Evolutionary conservation across 2,329 filamentous ascomycete species (phyloP), one percentile per base, ranked within the genome.

Genomic region (Paraphaeosphaeria minitans): DNA sequence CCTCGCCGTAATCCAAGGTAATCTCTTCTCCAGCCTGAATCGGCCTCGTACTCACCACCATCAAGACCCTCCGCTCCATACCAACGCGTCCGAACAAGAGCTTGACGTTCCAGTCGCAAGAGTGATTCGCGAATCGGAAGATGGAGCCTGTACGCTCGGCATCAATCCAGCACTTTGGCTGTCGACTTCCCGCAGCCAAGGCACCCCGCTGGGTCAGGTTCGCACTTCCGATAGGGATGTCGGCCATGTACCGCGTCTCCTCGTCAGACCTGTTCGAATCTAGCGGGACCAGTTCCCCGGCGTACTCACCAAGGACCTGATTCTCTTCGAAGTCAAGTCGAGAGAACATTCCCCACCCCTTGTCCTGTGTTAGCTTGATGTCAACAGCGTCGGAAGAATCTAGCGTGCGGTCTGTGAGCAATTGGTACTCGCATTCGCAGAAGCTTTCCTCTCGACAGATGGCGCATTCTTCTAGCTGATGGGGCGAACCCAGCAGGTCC

Each of bases 101-200:
- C 2, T 5, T 9, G 12, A 48, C 51, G 35, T 60, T 63, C 1
- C 55, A 42, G 16, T 57, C 33, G 33, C 58, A 65, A 7, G 55
- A 60, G 27, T 61, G 61, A 21, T 61, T 63, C 8, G 57, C 3
- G 43, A 61, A 61, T 1, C 63, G 58, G n/a, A 49, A 31, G 2
- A 57, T 27, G 2, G 58, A 61, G 8, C 58, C 60, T 13, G 27
- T 55, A 10, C 19, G 16, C 1, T 19, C 46, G 1, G 45, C 51
- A 31, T 65, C 62, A 13, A 63, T 33, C 29, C 22, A 4, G 16
- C 50, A 54, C 4, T 46, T 14, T 6, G 39, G 21, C n/a, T 50
- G 45, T 6, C 43, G 48, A 6, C 29, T n/a, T 27, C 6, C 24
- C 24, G 24, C 24, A 27, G 37, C 27, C 35, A 53, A 31, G 3